Conservation (phyloP, 1,284 basidiomycete genomes). For the Trichosporon coremiiforme region DNA sequence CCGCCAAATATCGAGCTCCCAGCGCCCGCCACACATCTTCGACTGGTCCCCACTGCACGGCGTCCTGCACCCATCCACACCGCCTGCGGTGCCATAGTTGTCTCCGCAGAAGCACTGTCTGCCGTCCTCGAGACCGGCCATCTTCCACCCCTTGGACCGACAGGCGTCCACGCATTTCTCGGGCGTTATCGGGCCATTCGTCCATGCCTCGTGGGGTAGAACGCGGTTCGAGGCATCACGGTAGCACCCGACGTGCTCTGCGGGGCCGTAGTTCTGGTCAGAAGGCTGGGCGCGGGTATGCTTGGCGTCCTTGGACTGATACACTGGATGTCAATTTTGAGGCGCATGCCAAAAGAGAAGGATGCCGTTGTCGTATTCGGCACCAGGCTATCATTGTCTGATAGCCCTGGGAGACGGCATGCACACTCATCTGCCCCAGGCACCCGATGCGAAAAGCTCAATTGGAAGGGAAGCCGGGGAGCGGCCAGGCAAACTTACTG, state of each 20-base stretch:
- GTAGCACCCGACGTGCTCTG: conserved; percentile 21
- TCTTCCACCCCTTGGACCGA: conserved; percentile 26
- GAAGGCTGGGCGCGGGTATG: too few species aligned
- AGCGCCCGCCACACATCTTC: conserved; percentile 19
- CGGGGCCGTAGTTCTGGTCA: background rate
- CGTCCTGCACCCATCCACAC: conserved; percentile 34
- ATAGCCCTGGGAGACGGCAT: background rate
- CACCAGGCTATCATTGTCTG: background rate
- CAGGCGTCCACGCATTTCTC: conserved; percentile 32
- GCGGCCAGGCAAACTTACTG: conserved; percentile 16
- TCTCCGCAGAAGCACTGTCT: conserved; percentile 42
- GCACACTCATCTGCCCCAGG: background rate
- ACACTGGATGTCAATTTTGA: conserved; percentile 36
- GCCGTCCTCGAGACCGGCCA: conserved; percentile 37
- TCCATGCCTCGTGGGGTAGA: conserved; percentile 24
- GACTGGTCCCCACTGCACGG: conserved; percentile 44
- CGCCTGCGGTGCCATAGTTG: conserved; percentile 17
- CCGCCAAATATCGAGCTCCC: conserved; percentile 10
- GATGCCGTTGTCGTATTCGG: too few species aligned
- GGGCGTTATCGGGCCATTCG: conserved; percentile 4
- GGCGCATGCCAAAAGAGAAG: too few species aligned
- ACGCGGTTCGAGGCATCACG: conserved; percentile 20
- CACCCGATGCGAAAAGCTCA: background rate
- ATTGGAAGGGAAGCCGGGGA: background rate
- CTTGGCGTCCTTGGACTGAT: conserved; percentile 12